Conservation (phyloP, 163 green algal species). For the Chlamydomonas reinhardtii region DNA sequence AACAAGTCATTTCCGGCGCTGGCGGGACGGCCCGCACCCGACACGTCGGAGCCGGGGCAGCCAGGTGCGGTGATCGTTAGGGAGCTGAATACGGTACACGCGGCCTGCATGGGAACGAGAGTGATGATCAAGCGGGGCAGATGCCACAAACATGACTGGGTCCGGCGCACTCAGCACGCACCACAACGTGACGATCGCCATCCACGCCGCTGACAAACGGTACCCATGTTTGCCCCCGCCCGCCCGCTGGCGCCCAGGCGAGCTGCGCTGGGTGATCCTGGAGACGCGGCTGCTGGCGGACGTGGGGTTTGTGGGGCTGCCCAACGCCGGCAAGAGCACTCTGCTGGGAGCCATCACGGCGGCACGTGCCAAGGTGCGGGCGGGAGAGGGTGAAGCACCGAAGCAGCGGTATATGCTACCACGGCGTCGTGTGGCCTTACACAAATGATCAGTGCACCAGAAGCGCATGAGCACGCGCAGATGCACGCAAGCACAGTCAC, state of each 20-base stretch:
- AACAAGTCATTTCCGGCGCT: constrained; percentile 53
- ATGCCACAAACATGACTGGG: too few relatives aligned
- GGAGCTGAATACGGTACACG: not conserved
- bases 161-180: too few relatives aligned
- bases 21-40: constrained; percentile 15
- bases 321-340: constrained; percentile 94
- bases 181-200: too few relatives aligned
- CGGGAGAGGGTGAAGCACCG: not conserved
- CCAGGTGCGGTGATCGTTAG: not conserved
- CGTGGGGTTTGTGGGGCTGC: constrained; percentile 88
- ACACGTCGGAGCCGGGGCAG: not conserved
- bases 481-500: too few relatives aligned
- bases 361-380: constrained; percentile 75
- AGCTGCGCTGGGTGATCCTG: constrained; percentile 69
- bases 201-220: not conserved
- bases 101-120: too few relatives aligned
- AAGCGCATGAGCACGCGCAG: too few relatives aligned
- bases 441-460: too few relatives aligned
- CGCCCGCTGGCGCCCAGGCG: constrained; percentile 57
- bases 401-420: too few relatives aligned
- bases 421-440: too few relatives aligned
- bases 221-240: not conserved
- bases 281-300: constrained; percentile 85
- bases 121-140: too few relatives aligned
- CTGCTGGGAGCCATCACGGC: constrained; percentile 80